Evolutionary conservation across 331 rosid species (phyloP).

Genomic region (Malus hybrid): DNA sequence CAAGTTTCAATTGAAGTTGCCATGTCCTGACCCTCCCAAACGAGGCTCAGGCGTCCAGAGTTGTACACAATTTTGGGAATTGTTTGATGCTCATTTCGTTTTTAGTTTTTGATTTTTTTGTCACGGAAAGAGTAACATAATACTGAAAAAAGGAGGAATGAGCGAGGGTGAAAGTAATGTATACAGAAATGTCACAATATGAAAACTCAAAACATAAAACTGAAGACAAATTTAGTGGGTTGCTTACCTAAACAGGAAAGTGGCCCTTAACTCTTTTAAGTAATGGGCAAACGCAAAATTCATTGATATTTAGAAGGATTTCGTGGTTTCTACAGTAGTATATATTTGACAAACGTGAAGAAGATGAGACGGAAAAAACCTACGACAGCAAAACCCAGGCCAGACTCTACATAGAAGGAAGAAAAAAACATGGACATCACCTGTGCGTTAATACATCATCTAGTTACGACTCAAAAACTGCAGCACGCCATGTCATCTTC

Average conservation of each 20-base stretch:
- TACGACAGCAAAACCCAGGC: neutral
- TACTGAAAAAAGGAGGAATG: no score
- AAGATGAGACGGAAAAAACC: neutral
- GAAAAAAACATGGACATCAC: neutral
- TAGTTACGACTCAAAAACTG: conserved; percentile 4
- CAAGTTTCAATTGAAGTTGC: no score
- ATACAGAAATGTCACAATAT: no score
- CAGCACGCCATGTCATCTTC: conserved; percentile 3
- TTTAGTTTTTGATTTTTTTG: no score
- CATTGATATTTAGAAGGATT: neutral
- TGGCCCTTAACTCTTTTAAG: neutral
- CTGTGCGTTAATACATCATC: conserved; percentile 5
- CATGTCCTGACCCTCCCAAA: no score
- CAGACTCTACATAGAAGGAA: neutral
- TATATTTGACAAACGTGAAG: neutral
- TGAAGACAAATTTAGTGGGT: no score
- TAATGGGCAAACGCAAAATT: neutral
- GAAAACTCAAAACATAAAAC: no score
- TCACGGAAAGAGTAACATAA: no score
- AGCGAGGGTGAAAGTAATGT: no score
- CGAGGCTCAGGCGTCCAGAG: no score
- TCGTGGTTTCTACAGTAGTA: neutral
- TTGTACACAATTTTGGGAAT: no score
- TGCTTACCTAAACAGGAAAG: neutral
- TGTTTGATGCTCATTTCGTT: no score